Base-by-base conservation (phyloP, 805 yeast genomes). In the Starmera dryadoides region DNA sequence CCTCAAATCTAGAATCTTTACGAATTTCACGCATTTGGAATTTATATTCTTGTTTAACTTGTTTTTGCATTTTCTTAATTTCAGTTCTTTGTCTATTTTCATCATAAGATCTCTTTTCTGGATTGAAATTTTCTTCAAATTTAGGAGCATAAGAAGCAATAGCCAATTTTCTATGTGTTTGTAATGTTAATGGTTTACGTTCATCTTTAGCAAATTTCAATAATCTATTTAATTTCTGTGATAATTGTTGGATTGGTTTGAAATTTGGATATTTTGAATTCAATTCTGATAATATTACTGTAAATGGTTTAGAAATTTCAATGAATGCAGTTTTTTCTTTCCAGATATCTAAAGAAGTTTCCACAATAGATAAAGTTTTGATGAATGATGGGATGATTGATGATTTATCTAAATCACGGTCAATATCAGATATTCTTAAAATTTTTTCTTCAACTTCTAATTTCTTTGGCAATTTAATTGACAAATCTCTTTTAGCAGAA, bases 81-180 rank as follows among this genome's bases (percentile, higher is more conserved):
- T 93, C 98, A 49, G 80, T 86, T 62, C 93, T 74, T 43, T 82
- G 79, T 49, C 79, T 72, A 58, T 89, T 84, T 38, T 83, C 75
- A 59, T 91, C 96, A 60, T 87, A 84, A 8, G 94, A 85, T 66
- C 86, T 89, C 76, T 80, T 86, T 57, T 87, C 96, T 41, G 96
- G 96, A 65, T 89, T 91, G 75, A 81, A 93, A 69, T 88, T 87
- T 55, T 87, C 98, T 64, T 91, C 97, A 59, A 83, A 93, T 63
- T 85, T 81, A 47, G 99, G 99, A 29, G 88, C 83, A 53, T 74
- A 75, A 2, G 95, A 75, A 31, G 88, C 81, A 54, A 93, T 84
- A 3, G 96, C 84, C 40, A 93, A 57, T 19, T 95, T 87, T 54
- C 75, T 77, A 66, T 89, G 97, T 7, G 75, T 65, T 64, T 93